These are phyloP conservation scores for Colletotrichum ledebouriae DNA, from an alignment of 2,329 filamentous ascomycete species.

Conservation along the genomic window DNA sequence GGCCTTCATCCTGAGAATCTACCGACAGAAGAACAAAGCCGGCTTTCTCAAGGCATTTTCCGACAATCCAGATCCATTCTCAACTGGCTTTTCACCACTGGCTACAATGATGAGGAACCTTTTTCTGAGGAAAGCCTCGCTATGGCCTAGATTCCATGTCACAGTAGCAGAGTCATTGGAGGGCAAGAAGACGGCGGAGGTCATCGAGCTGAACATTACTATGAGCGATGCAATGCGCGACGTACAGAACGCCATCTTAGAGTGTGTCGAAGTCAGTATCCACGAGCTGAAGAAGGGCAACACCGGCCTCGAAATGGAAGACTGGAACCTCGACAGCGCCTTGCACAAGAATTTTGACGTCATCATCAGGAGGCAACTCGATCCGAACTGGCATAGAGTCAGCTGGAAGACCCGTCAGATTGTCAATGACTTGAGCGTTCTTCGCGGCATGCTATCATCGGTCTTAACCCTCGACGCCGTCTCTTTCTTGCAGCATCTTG, in stretches of 20 bases:
- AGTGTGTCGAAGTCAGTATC: conserved; percentile 96
- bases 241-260: conserved; percentile 94
- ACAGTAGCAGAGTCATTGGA: conserved; percentile 91
- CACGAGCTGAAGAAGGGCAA: conserved; percentile 94
- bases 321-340: conserved; percentile 96
- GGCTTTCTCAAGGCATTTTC: conserved; percentile 98
- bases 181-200: conserved; percentile 92
- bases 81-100: conserved; percentile 87
- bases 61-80: conserved; percentile 92
- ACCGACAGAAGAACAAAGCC: conserved; percentile 91
- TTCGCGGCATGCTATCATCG: conserved; percentile 85
- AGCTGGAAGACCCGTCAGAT: conserved; percentile 97
- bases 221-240: conserved; percentile 96
- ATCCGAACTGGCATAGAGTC: conserved; percentile 97
- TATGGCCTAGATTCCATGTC: conserved; percentile 96
- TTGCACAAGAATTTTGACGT: conserved; percentile 93
- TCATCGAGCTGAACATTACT: conserved; percentile 94
- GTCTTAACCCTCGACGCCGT: conserved; percentile 91
- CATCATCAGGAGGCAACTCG: conserved; percentile 88
- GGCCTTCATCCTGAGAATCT: conserved; percentile 94
- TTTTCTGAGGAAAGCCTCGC: conserved; percentile 87
- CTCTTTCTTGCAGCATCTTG: conserved; percentile 91
- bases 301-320: conserved; percentile 91
- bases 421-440: conserved; percentile 86
- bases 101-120: conserved; percentile 92